Percentiles rank a stretch among this genome's conserved stretches.
These are phyloP conservation scores for Cercospora sesami DNA, from an alignment of 2,329 filamentous ascomycete genomes.

Conservation along the genomic window DNA sequence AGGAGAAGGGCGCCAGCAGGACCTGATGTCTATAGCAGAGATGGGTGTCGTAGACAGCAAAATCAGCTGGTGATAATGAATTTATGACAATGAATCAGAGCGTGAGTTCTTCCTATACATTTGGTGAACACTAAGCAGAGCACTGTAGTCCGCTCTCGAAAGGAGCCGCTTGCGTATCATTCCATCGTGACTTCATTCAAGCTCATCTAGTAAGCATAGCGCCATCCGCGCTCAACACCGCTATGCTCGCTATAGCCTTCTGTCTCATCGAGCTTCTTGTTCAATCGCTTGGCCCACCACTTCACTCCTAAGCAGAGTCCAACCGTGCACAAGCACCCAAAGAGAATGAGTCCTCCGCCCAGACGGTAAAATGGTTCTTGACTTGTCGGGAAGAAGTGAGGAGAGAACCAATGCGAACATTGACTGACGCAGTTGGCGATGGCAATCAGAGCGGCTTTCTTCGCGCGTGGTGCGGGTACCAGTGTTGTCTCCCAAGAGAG, in stretches of 20 bases:
- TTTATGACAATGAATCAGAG: background rate
- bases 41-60: background rate
- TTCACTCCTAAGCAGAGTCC: conserved; percentile 27
- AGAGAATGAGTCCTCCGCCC: background rate
- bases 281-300: conserved; percentile 33
- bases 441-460: conserved; percentile 47
- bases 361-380: background rate
- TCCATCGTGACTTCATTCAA: background rate
- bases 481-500: conserved; percentile 21
- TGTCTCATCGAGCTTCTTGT: conserved; percentile 35
- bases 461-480: conserved; percentile 45
- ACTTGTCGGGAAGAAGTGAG: conserved; percentile 40
- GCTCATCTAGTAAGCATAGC: conserved; percentile 27
- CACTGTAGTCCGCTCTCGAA: background rate
- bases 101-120: background rate
- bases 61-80: background rate
- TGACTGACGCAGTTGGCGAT: conserved; percentile 47
- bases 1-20: conserved; percentile 23
- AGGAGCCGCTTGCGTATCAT: background rate
- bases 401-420: conserved; percentile 46
- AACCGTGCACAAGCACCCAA: background rate
- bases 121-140: background rate
- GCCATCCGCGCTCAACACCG: conserved; percentile 36
- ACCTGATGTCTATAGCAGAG: conserved; percentile 8
- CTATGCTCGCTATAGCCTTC: conserved; percentile 33